phyloP scores from a whole-genome alignment of 1,284 basidiomycete species.

The Laetiporus sulphureus region DNA sequence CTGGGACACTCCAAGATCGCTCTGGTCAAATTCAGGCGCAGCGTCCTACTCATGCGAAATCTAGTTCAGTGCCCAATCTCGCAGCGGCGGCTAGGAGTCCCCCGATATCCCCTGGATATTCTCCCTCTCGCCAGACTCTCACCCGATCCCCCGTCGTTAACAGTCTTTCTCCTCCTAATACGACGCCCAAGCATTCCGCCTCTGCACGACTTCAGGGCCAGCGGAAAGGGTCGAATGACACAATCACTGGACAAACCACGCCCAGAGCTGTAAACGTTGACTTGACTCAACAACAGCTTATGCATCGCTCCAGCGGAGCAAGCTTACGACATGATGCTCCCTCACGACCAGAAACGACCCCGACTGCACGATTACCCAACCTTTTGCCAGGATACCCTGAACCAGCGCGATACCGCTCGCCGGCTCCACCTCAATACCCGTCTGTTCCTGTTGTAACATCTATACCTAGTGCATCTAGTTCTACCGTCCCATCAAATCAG shows the following conservation, averaged over 20 bases:
- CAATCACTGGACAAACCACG: constrained; percentile 18
- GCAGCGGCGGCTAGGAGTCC: background rate
- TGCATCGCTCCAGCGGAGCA: constrained; percentile 16
- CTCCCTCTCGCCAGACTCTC: constrained; percentile 12
- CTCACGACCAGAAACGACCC: constrained; percentile 23
- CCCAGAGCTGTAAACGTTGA: constrained; percentile 18
- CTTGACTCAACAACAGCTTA: constrained; percentile 16
- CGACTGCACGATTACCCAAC: constrained; percentile 15
- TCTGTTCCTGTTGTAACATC: constrained; percentile 11
- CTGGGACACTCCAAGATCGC: background rate
- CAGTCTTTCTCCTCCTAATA: constrained; percentile 10
- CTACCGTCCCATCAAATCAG: background rate
- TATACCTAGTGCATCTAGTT: background rate
- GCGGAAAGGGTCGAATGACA: constrained; percentile 27
- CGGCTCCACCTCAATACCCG: constrained; percentile 21
- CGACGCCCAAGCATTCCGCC: constrained; percentile 24
- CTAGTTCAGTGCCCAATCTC: background rate
- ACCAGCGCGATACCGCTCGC: constrained; percentile 23
- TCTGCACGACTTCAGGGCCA: constrained; percentile 20
- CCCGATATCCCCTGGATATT: constrained; percentile 4
- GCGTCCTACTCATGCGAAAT: background rate
- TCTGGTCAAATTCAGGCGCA: background rate
- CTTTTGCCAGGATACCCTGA: constrained; percentile 26
- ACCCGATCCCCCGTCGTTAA: constrained; percentile 15
- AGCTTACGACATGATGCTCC: constrained; percentile 17